Base-by-base conservation (phyloP, 2,329 filamentous ascomycete genomes). In the Cephalotrichum gorgonifer region DNA sequence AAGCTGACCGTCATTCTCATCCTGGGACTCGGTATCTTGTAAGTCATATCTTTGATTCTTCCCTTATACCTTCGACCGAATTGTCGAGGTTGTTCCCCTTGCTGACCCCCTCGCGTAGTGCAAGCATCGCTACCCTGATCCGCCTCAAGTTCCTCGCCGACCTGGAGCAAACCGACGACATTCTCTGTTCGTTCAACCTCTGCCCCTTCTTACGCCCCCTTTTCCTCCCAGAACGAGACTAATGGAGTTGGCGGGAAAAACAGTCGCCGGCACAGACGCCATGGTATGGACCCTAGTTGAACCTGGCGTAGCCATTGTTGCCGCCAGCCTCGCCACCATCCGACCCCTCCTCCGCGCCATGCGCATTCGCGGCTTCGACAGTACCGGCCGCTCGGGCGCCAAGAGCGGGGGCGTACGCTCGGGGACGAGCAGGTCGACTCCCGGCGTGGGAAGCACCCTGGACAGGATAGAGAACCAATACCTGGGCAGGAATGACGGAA, bases 281-380 rank as follows among this genome's bases (percentile, higher is more conserved):
- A 74, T 75, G 68, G 65, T 78, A 6, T 79, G 75, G 75, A 78
- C 73, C 9, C 61, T 78, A n/a, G 63, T 78, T 48, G 75, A 79
- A 55, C 74, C 75, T 2, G 75, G 74, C 6, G 69, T 78, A 22
- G 75, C 74, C 51, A 79, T 78, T 43, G 59, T 73, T 25, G 75
- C 75, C 12, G 70, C 75, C 2, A 76, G 72, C 51, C 62, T 78
- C 11, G 73, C 72, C 22, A 79, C 75, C 5, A 74, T 78, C 28
- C 71, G 75, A 3, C 75, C 75, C 4, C 65, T 79, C 1, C 67
- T 79, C 31, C 72, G 74, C 31, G 62, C 63, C n/a, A 64, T 70
- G 62, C 67, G 62, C 52, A 59, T 77, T 12, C 65, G 55, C 22
- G 74, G 73, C 6, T 77, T 77, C 55, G 63, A 65, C 4, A 65